These are phyloP conservation scores for Amanita thiersii DNA, from an alignment of 768 basidiomycete genomes.

Conservation along the genomic window DNA sequence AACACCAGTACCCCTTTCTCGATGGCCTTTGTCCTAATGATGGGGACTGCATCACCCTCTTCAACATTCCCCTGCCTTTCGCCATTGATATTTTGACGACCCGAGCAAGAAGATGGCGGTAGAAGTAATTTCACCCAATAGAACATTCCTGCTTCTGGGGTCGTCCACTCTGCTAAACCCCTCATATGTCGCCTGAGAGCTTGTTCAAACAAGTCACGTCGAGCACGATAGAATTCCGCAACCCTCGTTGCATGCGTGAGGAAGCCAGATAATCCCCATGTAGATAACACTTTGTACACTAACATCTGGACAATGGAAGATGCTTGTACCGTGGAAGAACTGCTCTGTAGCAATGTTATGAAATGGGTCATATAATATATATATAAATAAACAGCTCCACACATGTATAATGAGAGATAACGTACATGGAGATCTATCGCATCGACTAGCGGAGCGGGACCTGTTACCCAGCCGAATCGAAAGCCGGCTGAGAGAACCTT, in stretches of 20 bases:
- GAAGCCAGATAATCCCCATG: slow-evolving; percentile 72
- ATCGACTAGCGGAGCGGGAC: slow-evolving; percentile 53
- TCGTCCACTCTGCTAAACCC: slow-evolving; percentile 62
- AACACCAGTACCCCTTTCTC: slow-evolving; percentile 76
- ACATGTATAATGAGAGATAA: slow-evolving; percentile 4
- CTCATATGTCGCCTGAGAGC: slow-evolving; percentile 62
- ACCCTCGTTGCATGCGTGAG: slow-evolving; percentile 54
- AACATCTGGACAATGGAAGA: slow-evolving; percentile 56
- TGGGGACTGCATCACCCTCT: slow-evolving; percentile 54
- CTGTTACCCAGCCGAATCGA: slow-evolving; percentile 71
- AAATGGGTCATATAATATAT: neutral
- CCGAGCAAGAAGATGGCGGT: slow-evolving; percentile 2
- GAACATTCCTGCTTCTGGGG: slow-evolving; percentile 81
- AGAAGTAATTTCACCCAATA: slow-evolving; percentile 51
- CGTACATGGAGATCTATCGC: slow-evolving; percentile 62
- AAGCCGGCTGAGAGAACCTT: slow-evolving; percentile 72
- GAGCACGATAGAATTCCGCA: slow-evolving; percentile 57
- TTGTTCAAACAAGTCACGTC: slow-evolving; percentile 64
- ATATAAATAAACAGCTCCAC: neutral
- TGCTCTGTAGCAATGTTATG: slow-evolving; percentile 32
- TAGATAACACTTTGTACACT: slow-evolving; percentile 39
- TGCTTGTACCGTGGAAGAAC: slow-evolving; percentile 52
- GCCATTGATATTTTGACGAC: neutral
- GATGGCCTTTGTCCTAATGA: slow-evolving; percentile 65
- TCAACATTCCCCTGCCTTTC: neutral